Base-by-base conservation (phyloP, 1,284 basidiomycete species). In the Fomitopsis schrenkii region DNA sequence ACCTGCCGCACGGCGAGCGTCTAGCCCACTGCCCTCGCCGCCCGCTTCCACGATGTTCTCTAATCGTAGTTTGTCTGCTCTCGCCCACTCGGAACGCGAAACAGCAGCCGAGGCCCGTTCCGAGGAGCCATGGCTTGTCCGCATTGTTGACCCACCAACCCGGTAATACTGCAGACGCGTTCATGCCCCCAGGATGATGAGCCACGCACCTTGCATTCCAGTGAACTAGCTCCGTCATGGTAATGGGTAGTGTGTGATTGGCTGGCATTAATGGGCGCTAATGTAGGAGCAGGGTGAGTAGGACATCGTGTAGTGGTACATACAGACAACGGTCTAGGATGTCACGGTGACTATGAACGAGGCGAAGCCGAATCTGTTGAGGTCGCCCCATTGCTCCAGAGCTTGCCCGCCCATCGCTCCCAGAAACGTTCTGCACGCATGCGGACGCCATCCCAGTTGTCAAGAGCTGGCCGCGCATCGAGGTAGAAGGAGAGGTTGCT, bases 391-490 rank as follows among this genome's bases (percentile, higher is more conserved):
- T 61, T 59, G 58, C 61, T 68, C 66, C 64, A 66, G 57, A 67
- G 64, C 50, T 53, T 62, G 33, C 74, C 75, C 38, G 76, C 77
- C 74, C 81, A 79, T 55, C 75, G 77, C 28, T 73, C 72, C 72
- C 80, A 85, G 52, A 86, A 80, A 35, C 77, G 74, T 62, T 80
- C 78, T 35, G 80, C 69, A 61, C 91, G 85, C 88, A 98, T 93
- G 68, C 86, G 86, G 17, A 94, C 78, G 15, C 93, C 93, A 70
- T 97, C 94, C 88, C 92, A 93, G 68, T 82, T 92, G 72, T 98
- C 95, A 44, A 98, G 75, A 1, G 97, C 96, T 0, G 97, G 97
- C 54, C 97, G 83, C 12, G 94, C 95, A 70, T 99, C 97, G 45
- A 99, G 84, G 75, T 91, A 97, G 76, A 99, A 99, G 4, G 95